Conservation (phyloP, 805 yeast genomes). For the Zygoascus flipseniorum region DNA sequence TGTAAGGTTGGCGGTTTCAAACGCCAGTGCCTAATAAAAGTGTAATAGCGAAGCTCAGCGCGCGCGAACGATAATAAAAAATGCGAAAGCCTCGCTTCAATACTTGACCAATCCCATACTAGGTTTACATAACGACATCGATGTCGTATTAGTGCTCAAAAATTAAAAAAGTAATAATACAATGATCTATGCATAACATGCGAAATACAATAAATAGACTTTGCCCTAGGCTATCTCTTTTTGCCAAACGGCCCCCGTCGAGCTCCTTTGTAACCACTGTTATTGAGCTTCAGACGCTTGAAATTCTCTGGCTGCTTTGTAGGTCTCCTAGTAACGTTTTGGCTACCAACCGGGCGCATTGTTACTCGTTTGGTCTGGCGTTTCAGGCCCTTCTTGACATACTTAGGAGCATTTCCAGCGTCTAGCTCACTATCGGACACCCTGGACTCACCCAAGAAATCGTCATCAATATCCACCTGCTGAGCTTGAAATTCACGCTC, state of each 20-base stretch:
- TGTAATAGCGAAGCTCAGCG: too few relatives aligned
- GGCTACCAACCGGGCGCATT: slow-evolving; percentile 10
- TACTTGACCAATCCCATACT: too few relatives aligned
- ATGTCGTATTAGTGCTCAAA: background rate
- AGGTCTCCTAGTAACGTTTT: slow-evolving; percentile 6
- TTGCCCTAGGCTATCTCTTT: background rate
- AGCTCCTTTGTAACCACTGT: slow-evolving; percentile 14
- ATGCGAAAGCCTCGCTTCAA: too few relatives aligned
- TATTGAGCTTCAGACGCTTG: slow-evolving; percentile 16
- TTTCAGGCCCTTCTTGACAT: slow-evolving; percentile 31
- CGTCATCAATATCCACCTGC: slow-evolving; percentile 7
- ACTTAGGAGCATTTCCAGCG: slow-evolving; percentile 14
- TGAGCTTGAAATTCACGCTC: slow-evolving; percentile 6
- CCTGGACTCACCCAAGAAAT: slow-evolving; percentile 14
- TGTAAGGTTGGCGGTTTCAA: too few relatives aligned
- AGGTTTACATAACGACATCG: background rate
- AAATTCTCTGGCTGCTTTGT: slow-evolving; percentile 16
- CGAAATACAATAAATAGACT: background rate
- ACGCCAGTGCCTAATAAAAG: too few relatives aligned
- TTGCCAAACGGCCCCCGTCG: slow-evolving; percentile 1
- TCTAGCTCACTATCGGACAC: slow-evolving; percentile 17
- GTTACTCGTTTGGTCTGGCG: slow-evolving; percentile 26
- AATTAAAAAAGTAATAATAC: background rate
- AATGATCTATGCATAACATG: background rate
- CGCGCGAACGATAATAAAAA: too few relatives aligned